Evolutionary conservation across 2,329 filamentous ascomycete species (phyloP).

Genomic region (Penicillium palitans): DNA sequence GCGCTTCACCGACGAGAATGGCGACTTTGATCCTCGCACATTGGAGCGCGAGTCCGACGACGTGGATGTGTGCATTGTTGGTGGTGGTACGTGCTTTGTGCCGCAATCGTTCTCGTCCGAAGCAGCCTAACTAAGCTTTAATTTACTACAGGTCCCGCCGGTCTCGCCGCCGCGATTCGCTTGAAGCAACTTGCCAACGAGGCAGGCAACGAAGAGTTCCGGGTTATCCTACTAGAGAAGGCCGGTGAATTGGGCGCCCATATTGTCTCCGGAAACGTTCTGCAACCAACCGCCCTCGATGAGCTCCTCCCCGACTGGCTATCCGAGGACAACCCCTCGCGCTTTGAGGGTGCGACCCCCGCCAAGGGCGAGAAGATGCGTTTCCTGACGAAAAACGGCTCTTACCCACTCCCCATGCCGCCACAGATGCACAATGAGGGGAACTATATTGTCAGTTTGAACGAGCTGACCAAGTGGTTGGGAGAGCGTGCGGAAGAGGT

Average conservation of each 20-base stretch:
- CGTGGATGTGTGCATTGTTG: constrained; percentile 96
- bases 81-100: constrained; percentile 63
- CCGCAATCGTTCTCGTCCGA: not conserved
- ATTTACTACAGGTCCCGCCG: constrained; percentile 68
- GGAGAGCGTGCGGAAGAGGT: constrained; percentile 94
- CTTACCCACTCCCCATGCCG: constrained; percentile 80
- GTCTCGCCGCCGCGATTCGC: constrained; percentile 87
- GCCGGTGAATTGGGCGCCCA: constrained; percentile 93
- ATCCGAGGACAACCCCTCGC: constrained; percentile 78
- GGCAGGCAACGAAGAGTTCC: constrained; percentile 92
- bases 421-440: constrained; percentile 98
- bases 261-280: constrained; percentile 92
- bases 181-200: constrained; percentile 94
- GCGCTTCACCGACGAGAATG: constrained; percentile 50
- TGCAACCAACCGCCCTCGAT: constrained; percentile 82
- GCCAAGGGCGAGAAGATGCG: constrained; percentile 86
- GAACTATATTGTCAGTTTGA: constrained; percentile 95
- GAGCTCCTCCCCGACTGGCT: constrained; percentile 95
- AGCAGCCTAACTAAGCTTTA: constrained; percentile 6
- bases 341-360: constrained; percentile 84
- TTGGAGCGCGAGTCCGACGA: constrained; percentile 87
- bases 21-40: constrained; percentile 63
- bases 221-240: constrained; percentile 90
- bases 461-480: constrained; percentile 93
- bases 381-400: constrained; percentile 78